Conservation (phyloP, 2,329 filamentous ascomycete genomes). For the Periconia sp. region DNA sequence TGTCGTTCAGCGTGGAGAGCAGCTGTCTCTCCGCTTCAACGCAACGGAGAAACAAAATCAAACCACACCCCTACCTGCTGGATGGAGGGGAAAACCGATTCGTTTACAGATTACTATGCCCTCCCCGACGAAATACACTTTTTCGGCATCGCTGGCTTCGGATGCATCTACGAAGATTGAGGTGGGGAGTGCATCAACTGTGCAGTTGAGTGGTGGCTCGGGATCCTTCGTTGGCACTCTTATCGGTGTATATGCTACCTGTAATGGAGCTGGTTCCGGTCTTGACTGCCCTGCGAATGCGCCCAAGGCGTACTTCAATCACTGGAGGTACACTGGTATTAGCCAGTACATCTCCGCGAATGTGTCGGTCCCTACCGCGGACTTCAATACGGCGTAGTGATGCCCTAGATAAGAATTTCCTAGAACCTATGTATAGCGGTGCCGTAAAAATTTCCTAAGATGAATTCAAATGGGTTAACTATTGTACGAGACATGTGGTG, state of each 20-base stretch:
- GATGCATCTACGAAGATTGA: constrained; percentile 10
- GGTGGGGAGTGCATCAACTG: constrained; percentile 24
- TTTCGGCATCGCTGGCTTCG: constrained; percentile 25
- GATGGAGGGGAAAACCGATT: constrained; percentile 42
- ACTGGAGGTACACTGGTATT: constrained; percentile 1
- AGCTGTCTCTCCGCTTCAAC: constrained; percentile 52
- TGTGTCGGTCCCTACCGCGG: not conserved
- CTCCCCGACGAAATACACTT: constrained; percentile 51
- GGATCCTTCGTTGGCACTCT: constrained; percentile 46
- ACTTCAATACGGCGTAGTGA: not conserved
- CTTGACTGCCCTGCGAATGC: not conserved
- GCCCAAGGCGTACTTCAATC: constrained; percentile 1
- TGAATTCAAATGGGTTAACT: too few relatives aligned
- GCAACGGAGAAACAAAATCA: constrained; percentile 45
- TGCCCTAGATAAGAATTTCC: too few relatives aligned
- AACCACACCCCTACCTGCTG: constrained; percentile 42
- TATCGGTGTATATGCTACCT: constrained; percentile 57
- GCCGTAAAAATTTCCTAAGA: too few relatives aligned
- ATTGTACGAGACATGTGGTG: too few relatives aligned
- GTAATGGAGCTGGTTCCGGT: constrained; percentile 46
- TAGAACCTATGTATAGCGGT: too few relatives aligned
- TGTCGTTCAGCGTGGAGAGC: constrained; percentile 32
- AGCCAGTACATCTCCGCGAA: not conserved
- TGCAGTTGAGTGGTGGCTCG: constrained; percentile 30
- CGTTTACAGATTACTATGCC: constrained; percentile 46